Evolutionary conservation across 1,139 yeast species (phyloP).

Genomic region (Taphrina pruni): DNA sequence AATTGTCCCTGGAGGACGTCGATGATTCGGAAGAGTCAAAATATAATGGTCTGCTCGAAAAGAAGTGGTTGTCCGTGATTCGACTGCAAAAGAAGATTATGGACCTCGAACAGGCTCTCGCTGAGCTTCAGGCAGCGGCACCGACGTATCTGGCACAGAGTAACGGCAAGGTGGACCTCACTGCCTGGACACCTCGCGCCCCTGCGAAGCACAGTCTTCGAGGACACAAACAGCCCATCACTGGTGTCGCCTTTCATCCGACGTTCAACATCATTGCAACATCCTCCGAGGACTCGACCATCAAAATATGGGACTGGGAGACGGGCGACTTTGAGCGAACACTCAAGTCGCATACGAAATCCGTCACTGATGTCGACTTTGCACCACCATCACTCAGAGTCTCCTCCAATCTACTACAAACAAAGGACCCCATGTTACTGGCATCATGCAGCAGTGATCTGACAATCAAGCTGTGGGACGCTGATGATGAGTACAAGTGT

Average conservation of each 20-base stretch:
- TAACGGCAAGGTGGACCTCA: conserved; percentile 48
- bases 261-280: conserved; percentile 67
- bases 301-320: conserved; percentile 78
- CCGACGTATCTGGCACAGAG: conserved; percentile 41
- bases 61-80: conserved; percentile 87
- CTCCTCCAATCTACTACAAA: conserved; percentile 43
- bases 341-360: conserved; percentile 77
- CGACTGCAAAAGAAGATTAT: conserved; percentile 73
- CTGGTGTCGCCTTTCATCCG: conserved; percentile 75
- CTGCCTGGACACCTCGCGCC: conserved; percentile 71
- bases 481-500: conserved; percentile 59
- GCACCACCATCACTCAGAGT: conserved; percentile 44
- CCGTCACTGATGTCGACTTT: conserved; percentile 67
- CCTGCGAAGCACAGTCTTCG: conserved; percentile 57
- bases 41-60: conserved; percentile 60
- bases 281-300: conserved; percentile 75
- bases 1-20: conserved; percentile 15
- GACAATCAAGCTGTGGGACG: conserved; percentile 73
- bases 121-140: conserved; percentile 22
- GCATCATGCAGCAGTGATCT: conserved; percentile 79
- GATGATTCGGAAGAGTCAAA: conserved; percentile 11
- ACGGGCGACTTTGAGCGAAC: conserved; percentile 70
- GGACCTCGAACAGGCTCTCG: conserved; percentile 36
- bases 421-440: conserved; percentile 44
- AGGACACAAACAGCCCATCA: conserved; percentile 67